phyloP scores from a whole-genome alignment of 2,329 filamentous ascomycete genomes.

The Colletotrichum viniferum region DNA sequence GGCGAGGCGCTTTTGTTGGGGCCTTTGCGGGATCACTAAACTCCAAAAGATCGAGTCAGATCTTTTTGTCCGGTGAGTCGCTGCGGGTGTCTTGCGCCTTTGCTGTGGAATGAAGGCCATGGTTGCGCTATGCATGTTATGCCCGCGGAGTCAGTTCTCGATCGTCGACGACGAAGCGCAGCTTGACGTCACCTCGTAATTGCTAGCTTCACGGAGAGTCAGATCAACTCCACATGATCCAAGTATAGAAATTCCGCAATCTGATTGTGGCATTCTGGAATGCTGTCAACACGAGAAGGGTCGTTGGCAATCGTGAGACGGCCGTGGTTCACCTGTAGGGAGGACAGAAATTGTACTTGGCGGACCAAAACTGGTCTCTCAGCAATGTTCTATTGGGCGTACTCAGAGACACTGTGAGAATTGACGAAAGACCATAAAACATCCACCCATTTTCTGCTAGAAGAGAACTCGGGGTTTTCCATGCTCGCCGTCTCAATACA shows the following conservation, averaged over 20 bases:
- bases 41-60: neutral
- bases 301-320: neutral
- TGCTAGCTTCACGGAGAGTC: neutral
- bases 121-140: neutral
- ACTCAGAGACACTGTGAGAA: slow-evolving; percentile 21
- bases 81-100: neutral
- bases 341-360: slow-evolving; percentile 12
- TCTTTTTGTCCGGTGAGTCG: neutral
- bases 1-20: neutral
- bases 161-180: neutral
- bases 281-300: neutral
- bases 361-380: slow-evolving; percentile 45
- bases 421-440: slow-evolving; percentile 42
- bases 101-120: neutral
- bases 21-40: neutral
- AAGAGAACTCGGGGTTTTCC: neutral
- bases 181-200: neutral
- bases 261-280: neutral
- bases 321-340: neutral
- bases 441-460: neutral
- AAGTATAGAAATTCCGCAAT: neutral
- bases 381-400: slow-evolving; percentile 35
- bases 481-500: neutral
- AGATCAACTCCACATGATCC: neutral
- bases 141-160: neutral